Evolutionary conservation across 768 basidiomycete species (phyloP).

Genomic region (Serendipita vermifera): DNA sequence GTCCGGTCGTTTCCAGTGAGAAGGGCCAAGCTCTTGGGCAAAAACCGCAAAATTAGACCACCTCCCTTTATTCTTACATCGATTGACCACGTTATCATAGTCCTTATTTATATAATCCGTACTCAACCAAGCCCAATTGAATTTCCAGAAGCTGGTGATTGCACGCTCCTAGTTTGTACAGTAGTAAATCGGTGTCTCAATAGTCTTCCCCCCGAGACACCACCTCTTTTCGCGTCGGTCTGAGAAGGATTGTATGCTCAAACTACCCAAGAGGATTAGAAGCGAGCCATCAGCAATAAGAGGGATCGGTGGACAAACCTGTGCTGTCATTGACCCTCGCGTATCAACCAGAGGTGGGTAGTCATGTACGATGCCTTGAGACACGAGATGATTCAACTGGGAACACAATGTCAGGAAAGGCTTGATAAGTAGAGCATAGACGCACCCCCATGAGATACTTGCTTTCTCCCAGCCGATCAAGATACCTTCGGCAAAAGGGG

Average conservation of each 20-base stretch:
- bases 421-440: constrained; percentile 10
- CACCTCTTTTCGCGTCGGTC: constrained; percentile 36
- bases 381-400: constrained; percentile 80
- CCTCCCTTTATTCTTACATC: no score
- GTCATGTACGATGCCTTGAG: constrained; percentile 75
- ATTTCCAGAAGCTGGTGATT: no score
- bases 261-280: constrained; percentile 2
- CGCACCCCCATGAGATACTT: constrained; percentile 82
- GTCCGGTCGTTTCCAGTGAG: no score
- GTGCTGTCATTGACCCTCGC: constrained; percentile 82
- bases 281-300: not conserved
- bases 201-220: constrained; percentile 34
- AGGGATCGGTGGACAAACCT: constrained; percentile 28
- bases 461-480: constrained; percentile 84
- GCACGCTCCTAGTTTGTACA: no score
- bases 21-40: no score
- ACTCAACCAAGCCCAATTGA: no score
- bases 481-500: constrained; percentile 89
- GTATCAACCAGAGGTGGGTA: constrained; percentile 89
- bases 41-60: no score
- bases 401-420: not conserved
- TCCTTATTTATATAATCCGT: no score
- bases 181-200: no score
- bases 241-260: constrained; percentile 34
- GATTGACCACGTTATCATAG: no score